Base-by-base conservation (phyloP, 176 grass and related monocot genomes). In the Eragrostis nindensis region DNA sequence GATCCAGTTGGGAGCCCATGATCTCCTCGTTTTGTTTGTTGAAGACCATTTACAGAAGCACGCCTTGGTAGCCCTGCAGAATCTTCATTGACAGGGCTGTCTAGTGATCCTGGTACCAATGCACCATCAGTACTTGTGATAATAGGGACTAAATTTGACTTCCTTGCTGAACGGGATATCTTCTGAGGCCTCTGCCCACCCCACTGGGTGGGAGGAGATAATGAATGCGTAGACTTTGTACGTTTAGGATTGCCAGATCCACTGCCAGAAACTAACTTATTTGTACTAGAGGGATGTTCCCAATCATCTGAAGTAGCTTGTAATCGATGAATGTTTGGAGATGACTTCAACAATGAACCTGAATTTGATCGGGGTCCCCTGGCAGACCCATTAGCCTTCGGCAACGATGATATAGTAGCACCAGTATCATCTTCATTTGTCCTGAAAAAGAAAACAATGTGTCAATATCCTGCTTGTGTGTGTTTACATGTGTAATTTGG, bases 131-230 rank as follows among this genome's bases (percentile, higher is more conserved):
- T 78, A 83, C 42, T 73, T 73, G 86, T 76, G 43, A 83, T 73
- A 74, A 94, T 62, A 49, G 91, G 87, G 19, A 76, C 77, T 81
- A 92, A 85, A 88, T 92, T 97, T 79, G 94, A 97, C 78, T 91
- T 92, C 74, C 94, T 92, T 88, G 89, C 89, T 44, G 80, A 84
- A 64, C 94, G 94, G 19, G 91, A 93, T 77, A 92, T 90, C 82
- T 97, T 97, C 44, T 87, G 94, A 90, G 94, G 89, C 83, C 94
- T 97, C 61, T 97, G 94, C 42, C 86, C 87, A 89, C 73, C 91
- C 91, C 94, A 97, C 73, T 94, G 87, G 26, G 86, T 78, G 11
- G 94, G 87, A 80, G 89, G 89, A 56, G 94, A 92, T 78, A 93
- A 85, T 45, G 91, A 94, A 70, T 87, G 92, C 4, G 71, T 82